Conservation (phyloP, 257 asterid species). For the Scutellaria barbata region DNA sequence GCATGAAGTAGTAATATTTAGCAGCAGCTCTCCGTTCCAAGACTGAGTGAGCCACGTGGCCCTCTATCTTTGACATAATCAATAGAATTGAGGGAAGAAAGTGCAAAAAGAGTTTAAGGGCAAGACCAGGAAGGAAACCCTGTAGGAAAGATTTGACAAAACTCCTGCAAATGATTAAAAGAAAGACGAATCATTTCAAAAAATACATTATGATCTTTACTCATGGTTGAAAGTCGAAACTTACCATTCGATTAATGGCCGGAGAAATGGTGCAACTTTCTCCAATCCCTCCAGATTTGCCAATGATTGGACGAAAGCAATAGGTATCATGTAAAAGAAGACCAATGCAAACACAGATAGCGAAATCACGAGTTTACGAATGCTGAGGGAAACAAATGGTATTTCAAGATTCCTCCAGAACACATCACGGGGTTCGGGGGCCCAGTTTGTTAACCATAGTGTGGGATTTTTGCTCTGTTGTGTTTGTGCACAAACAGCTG, state of each 20-base stretch:
- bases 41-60: slow-evolving; percentile 77
- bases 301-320: slow-evolving; percentile 94
- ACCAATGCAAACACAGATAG: slow-evolving; percentile 74
- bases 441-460: slow-evolving; percentile 87
- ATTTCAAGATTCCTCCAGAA: slow-evolving; percentile 88
- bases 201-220: too few species aligned
- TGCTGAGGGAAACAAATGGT: slow-evolving; percentile 79
- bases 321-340: slow-evolving; percentile 98
- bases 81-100: slow-evolving; percentile 71
- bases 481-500: slow-evolving; percentile 98
- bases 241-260: slow-evolving; percentile 89
- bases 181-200: not conserved
- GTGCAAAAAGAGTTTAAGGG: slow-evolving; percentile 76
- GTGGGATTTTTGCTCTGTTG: slow-evolving; percentile 94
- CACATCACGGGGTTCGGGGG: slow-evolving; percentile 97
- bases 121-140: slow-evolving; percentile 97
- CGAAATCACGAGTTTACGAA: slow-evolving; percentile 73
- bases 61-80: slow-evolving; percentile 94
- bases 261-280: slow-evolving; percentile 91
- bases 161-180: slow-evolving; percentile 61
- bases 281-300: slow-evolving; percentile 97
- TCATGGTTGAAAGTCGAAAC: slow-evolving; percentile 13
- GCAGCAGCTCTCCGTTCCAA: slow-evolving; percentile 90
- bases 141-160: slow-evolving; percentile 83
- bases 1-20: slow-evolving; percentile 92